A percentile compares a stretch with the other conserved stretches of the same genome.
Evolutionary conservation across 1,284 basidiomycete species (phyloP).

Genomic region (Ustanciosporium gigantosporum): DNA sequence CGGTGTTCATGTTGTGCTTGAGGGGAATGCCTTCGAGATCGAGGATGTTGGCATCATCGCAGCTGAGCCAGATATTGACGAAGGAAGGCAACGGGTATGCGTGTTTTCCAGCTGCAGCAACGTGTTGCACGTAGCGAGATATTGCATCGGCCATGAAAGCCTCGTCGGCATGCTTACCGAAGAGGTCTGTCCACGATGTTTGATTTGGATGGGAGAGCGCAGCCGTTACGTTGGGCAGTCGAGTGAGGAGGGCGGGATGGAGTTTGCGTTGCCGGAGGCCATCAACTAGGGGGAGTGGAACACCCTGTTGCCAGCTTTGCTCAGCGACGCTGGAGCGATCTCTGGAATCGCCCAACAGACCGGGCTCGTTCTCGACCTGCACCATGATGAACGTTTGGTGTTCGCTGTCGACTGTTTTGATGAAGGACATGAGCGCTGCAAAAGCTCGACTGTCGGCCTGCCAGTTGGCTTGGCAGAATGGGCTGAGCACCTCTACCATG

Average conservation of each 20-base stretch:
- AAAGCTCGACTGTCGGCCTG: not conserved
- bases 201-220: too few relatives aligned
- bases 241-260: not conserved
- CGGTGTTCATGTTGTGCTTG: conserved; percentile 5
- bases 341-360: conserved; percentile 1
- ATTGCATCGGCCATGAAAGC: conserved; percentile 2
- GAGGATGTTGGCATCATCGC: not conserved
- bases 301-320: not conserved
- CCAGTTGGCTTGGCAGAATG: not conserved
- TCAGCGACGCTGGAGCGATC: not conserved
- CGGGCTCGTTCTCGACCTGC: conserved; percentile 5
- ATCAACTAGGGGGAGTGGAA: not conserved
- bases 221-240: too few relatives aligned
- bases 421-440: not conserved
- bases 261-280: not conserved
- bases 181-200: conserved; percentile 1
- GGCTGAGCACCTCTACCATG: not conserved
- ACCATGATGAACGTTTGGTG: conserved; percentile 3
- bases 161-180: conserved; percentile 1
- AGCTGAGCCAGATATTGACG: conserved; percentile 2
- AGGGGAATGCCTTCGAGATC: conserved; percentile 5
- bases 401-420: not conserved
- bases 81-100: conserved; percentile 1
- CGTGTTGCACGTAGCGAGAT: conserved; percentile 1
- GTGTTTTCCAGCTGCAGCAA: not conserved